Conservation (phyloP, 768 basidiomycete species). For the Pleurotus tuoliensis region DNA sequence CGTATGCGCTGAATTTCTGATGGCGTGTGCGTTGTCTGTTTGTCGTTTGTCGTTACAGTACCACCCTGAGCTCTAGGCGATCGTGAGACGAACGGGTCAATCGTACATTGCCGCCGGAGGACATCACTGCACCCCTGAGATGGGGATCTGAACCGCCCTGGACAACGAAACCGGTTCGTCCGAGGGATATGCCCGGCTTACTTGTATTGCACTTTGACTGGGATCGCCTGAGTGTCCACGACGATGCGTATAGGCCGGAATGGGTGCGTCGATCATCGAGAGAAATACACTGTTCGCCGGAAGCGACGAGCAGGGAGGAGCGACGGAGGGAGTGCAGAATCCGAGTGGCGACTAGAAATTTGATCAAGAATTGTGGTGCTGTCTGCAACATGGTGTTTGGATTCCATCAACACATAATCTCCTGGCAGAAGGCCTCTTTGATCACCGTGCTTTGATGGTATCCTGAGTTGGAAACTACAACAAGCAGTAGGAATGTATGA, state of each 20-base stretch:
- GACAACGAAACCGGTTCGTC: slow-evolving; percentile 4
- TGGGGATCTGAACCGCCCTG: slow-evolving; percentile 2
- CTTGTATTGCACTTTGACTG: too few species aligned
- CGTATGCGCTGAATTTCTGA: not conserved
- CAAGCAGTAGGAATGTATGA: not conserved
- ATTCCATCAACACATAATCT: not conserved
- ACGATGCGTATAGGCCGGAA: too few species aligned
- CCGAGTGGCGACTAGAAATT: too few species aligned
- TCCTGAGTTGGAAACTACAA: slow-evolving; percentile 3
- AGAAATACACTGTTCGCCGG: not conserved
- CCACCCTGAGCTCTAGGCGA: not conserved
- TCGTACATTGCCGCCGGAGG: slow-evolving; percentile 7
- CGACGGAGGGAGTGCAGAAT: too few species aligned
- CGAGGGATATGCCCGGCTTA: not conserved
- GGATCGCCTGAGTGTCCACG: too few species aligned
- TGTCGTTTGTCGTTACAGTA: not conserved
- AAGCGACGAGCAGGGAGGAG: too few species aligned
- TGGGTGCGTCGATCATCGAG: too few species aligned
- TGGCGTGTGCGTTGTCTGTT: not conserved
- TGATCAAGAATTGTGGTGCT: too few species aligned
- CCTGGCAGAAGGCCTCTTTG: not conserved
- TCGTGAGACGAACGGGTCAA: not conserved
- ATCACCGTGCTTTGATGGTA: not conserved
- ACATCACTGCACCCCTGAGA: slow-evolving; percentile 5
- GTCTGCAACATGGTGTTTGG: not conserved